Evolutionary conservation across 2,329 filamentous ascomycete genomes (phyloP).

Genomic region (Ophiocordyceps camponoti-floridani): DNA sequence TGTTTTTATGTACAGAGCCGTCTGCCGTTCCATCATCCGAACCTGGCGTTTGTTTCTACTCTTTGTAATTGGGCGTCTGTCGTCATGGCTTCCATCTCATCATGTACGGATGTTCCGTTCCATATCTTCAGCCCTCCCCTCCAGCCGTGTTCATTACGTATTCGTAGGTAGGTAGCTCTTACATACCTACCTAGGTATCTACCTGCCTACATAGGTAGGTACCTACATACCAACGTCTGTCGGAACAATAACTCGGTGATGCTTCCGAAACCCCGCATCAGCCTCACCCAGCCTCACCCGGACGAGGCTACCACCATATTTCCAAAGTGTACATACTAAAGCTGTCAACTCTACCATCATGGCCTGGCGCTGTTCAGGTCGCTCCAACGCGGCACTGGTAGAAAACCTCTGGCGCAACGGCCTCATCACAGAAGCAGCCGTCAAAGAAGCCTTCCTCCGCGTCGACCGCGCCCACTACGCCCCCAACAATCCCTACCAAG

Average conservation of each 20-base stretch:
- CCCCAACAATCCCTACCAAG: conserved; percentile 48
- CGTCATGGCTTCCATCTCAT: not conserved
- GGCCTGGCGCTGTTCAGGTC: conserved; percentile 79
- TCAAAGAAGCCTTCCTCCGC: conserved; percentile 69
- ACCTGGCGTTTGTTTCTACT: not conserved
- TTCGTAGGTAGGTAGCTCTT: too few species aligned
- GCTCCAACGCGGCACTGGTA: conserved; percentile 56
- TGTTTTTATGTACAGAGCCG: not conserved
- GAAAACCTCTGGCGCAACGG: conserved; percentile 56
- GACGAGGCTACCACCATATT: too few species aligned
- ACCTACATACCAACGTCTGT: too few species aligned
- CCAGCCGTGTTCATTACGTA: too few species aligned
- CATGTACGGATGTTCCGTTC: not conserved
- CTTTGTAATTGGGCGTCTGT: not conserved
- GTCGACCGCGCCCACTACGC: conserved; percentile 82
- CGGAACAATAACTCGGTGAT: too few species aligned
- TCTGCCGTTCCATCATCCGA: not conserved
- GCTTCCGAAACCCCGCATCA: too few species aligned
- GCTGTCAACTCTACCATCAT: conserved; percentile 33
- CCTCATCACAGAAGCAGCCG: conserved; percentile 53
- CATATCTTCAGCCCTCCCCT: not conserved
- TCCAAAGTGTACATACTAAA: too few species aligned
- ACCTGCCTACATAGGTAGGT: too few species aligned
- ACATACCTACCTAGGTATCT: too few species aligned
- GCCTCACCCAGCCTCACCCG: too few species aligned